Evolutionary conservation across 352 stramenopile species (phyloP).

Genomic region (Globisporangium mamillatum): DNA sequence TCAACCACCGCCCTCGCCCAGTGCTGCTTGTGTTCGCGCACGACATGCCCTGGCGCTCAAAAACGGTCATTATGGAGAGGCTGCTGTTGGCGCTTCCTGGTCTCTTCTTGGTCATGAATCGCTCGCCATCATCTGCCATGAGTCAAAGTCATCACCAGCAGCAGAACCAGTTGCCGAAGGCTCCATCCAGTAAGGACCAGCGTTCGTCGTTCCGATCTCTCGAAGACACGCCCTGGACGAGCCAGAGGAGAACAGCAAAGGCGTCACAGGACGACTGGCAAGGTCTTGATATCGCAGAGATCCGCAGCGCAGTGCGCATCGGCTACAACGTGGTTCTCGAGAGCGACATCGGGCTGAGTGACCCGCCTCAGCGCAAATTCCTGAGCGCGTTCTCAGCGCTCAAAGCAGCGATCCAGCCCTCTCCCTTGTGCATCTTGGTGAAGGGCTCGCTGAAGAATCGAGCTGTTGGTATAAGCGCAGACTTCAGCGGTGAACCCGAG

Average conservation of each 20-base stretch:
- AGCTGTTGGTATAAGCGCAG: slow-evolving; percentile 16
- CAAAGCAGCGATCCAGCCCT: slow-evolving; percentile 61
- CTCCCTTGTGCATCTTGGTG: slow-evolving; percentile 64
- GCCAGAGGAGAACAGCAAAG: background rate
- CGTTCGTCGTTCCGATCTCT: slow-evolving; percentile 17
- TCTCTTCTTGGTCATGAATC: slow-evolving; percentile 70
- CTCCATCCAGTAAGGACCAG: background rate
- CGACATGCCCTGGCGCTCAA: slow-evolving; percentile 56
- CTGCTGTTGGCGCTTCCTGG: slow-evolving; percentile 55
- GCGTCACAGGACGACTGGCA: slow-evolving; percentile 7
- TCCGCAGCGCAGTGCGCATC: slow-evolving; percentile 36
- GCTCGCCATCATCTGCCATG: slow-evolving; percentile 12
- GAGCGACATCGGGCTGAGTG: slow-evolving; percentile 68
- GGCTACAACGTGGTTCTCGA: slow-evolving; percentile 73
- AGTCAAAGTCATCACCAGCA: background rate
- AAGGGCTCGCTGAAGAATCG: slow-evolving; percentile 49
- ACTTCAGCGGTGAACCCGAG: slow-evolving; percentile 3
- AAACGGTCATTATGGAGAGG: slow-evolving; percentile 33
- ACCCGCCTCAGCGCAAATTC: slow-evolving; percentile 55
- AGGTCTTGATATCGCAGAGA: slow-evolving; percentile 28
- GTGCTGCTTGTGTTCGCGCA: slow-evolving; percentile 65
- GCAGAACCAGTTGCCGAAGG: background rate
- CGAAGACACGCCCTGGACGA: background rate
- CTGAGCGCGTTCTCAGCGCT: slow-evolving; percentile 56
- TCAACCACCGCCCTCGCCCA: slow-evolving; percentile 41